A percentile compares a stretch with the other conserved stretches of the same genome.
Evolutionary conservation across 2,329 filamentous ascomycete genomes (phyloP).

Genomic region (Reticulascus tulasneorum): DNA sequence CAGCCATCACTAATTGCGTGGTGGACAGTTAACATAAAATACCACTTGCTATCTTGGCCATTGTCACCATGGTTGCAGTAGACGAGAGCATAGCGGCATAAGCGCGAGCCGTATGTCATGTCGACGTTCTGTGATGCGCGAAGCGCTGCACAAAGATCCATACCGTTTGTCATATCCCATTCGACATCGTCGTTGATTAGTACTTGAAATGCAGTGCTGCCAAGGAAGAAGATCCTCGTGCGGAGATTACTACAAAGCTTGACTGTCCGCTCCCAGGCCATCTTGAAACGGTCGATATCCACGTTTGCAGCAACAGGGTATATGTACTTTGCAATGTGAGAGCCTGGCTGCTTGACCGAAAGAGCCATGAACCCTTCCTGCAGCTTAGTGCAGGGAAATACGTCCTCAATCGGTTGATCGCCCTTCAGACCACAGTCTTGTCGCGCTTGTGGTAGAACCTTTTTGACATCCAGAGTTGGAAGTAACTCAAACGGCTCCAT

Average conservation of each 20-base stretch:
- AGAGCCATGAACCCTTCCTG: conserved; percentile 33
- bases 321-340: conserved; percentile 30
- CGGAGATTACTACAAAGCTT: conserved; percentile 1
- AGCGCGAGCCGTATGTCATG: conserved; percentile 2
- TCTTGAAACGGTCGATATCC: conserved; percentile 17
- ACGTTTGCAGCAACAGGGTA: conserved; percentile 17
- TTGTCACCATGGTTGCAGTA: not conserved
- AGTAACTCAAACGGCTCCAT: not conserved
- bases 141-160: not conserved
- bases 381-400: conserved; percentile 6
- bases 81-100: conserved; percentile 5
- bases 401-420: conserved; percentile 5
- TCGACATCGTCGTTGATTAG: conserved; percentile 8
- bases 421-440: not conserved
- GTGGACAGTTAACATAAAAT: conserved; percentile 15
- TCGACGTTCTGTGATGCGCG: not conserved
- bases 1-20: conserved; percentile 18
- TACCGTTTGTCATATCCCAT: not conserved
- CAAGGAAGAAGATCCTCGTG: not conserved
- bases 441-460: not conserved
- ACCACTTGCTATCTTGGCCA: not conserved
- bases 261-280: not conserved
- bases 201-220: conserved; percentile 8
- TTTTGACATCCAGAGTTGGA: not conserved
- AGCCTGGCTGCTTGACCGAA: conserved; percentile 25